Base-by-base conservation (phyloP, 495 filamentous ascomycete species). In the Massariosphaeria phaeospora region DNA sequence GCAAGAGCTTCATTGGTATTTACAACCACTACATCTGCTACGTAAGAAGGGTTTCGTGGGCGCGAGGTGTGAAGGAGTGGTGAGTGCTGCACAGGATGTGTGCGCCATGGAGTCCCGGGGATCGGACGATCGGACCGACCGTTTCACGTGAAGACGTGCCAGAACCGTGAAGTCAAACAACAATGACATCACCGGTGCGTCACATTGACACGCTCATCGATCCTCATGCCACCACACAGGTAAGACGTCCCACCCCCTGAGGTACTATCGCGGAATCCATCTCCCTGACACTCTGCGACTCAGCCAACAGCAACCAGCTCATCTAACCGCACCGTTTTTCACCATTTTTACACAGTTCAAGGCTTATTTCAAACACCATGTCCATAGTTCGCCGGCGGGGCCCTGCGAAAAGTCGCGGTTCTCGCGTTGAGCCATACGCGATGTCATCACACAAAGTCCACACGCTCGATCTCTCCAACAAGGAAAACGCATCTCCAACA, bases 401-500 rank as follows among this genome's bases (percentile, higher is more conserved):
- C 8, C 41, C 26, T 13, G 27, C 44, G 17, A 48, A 36, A 13
- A n/a, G 12, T 33, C 6, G 27, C 13, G 26, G 34, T 38, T 13
- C 44, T 17, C 29, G 26, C 26, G 21, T 17, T 21, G 26, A 18
- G 5, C 26, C 44, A 33, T 48, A 23, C 17, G 13, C 26, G 5
- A 4, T 11, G 17, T 18, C 39, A 21, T 42, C 17, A 26, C 18
- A 9, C 13, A 26, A 29, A n/a, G 43, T 27, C 15, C 23, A 21
- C 10, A 27, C 12, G 43, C n/a, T 30, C 6, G 36, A 11, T 48
- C 11, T 23, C 4, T 39, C 3, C 9, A 23, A 44, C 12, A 53
- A 53, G n/a, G 50, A 53, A 29, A 53, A 53, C 17, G 11, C 24
- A 12, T 7, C 39, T 21, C 39, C 36, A 7, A 21, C 8, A 23